Conservation (phyloP, 345 rosid genomes). For the Hirschfeldia incana region DNA sequence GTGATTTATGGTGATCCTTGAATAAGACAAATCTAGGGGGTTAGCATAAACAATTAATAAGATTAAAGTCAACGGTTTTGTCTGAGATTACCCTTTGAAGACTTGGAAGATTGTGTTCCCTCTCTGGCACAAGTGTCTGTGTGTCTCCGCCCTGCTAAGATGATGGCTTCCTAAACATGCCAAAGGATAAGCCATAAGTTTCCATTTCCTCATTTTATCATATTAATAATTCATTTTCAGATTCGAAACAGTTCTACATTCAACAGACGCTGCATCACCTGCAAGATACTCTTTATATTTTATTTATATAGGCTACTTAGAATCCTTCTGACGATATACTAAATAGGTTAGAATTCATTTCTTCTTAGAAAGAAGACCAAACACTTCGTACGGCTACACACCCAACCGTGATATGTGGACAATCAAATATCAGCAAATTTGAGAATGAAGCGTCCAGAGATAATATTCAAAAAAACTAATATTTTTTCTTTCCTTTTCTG, state of each 20-base stretch:
- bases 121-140: constrained; percentile 38
- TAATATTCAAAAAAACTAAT: too few relatives aligned
- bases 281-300: not conserved
- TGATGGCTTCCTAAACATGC: constrained; percentile 29
- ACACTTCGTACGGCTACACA: too few relatives aligned
- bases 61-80: constrained; percentile 37
- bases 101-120: constrained; percentile 36
- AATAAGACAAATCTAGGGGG: constrained; percentile 19
- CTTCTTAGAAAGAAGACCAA: not conserved
- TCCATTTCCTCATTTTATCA: constrained; percentile 1
- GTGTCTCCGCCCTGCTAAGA: constrained; percentile 33
- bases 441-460: too few relatives aligned
- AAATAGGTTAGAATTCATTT: not conserved
- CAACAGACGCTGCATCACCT: not conserved
- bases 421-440: too few relatives aligned
- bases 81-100: constrained; percentile 42
- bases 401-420: too few relatives aligned
- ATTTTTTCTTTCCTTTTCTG: too few relatives aligned
- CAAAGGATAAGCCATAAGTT: constrained; percentile 33
- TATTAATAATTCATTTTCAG: not conserved
- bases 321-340: not conserved
- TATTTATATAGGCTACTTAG: not conserved
- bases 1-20: constrained; percentile 15
- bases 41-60: constrained; percentile 23
- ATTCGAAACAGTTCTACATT: constrained; percentile 14